Evolutionary conservation across 495 filamentous ascomycete species (phyloP).

Genomic region (Letharia columbiana): DNA sequence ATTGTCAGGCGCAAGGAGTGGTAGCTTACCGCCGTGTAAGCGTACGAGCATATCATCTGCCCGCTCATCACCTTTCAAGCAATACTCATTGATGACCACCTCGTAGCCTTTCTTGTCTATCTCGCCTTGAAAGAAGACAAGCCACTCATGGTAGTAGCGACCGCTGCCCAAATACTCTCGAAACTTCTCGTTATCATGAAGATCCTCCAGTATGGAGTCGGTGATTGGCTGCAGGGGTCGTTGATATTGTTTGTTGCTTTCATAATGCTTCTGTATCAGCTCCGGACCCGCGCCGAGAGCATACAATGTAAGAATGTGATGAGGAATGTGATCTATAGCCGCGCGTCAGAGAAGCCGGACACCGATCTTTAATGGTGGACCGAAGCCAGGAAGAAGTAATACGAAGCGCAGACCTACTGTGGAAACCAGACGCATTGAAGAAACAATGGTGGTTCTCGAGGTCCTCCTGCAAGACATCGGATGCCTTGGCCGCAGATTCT

Average conservation of each 20-base stretch:
- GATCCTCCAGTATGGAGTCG: constrained; percentile 38
- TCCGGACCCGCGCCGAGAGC: constrained; percentile 57
- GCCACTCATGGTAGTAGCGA: constrained; percentile 56
- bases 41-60: constrained; percentile 55
- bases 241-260: constrained; percentile 55
- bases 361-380: not conserved
- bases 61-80: constrained; percentile 53
- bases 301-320: constrained; percentile 67
- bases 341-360: not conserved
- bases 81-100: constrained; percentile 50
- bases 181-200: constrained; percentile 46
- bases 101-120: constrained; percentile 54
- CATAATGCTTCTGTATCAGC: constrained; percentile 49
- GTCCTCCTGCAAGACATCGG: constrained; percentile 64
- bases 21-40: constrained; percentile 33
- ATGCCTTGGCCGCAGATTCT: constrained; percentile 50
- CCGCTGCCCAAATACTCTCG: constrained; percentile 43
- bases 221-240: constrained; percentile 37
- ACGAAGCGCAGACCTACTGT: constrained; percentile 41
- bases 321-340: constrained; percentile 53
- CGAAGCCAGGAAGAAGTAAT: not conserved
- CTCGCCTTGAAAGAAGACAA: constrained; percentile 64
- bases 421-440: constrained; percentile 61
- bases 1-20: no score
- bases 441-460: constrained; percentile 69